A percentile compares a stretch with the other conserved stretches of the same genome.
These are phyloP conservation scores for Candida easanensis DNA, from an alignment of 805 yeast genomes.

Conservation along the genomic window DNA sequence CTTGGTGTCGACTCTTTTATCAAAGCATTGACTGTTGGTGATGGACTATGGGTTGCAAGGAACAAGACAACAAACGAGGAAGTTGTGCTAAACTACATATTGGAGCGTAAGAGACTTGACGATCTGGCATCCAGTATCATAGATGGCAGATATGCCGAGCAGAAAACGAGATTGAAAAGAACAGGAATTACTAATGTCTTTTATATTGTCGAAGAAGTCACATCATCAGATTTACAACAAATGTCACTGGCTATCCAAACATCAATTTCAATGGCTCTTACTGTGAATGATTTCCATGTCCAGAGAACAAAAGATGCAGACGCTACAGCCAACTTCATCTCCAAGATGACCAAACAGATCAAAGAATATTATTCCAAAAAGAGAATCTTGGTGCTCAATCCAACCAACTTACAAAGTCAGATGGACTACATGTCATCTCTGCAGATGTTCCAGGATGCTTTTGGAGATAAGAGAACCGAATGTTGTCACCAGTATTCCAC, in stretches of 20 bases:
- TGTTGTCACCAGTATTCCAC: constrained; percentile 47
- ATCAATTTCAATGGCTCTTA: constrained; percentile 66
- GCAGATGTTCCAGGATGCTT: constrained; percentile 41
- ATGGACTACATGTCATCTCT: constrained; percentile 45
- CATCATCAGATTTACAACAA: constrained; percentile 38
- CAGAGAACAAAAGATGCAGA: constrained; percentile 69
- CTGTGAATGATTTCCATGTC: constrained; percentile 63
- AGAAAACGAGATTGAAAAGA: constrained; percentile 69
- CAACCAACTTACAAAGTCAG: constrained; percentile 47
- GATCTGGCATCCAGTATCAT: constrained; percentile 79
- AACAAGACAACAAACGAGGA: constrained; percentile 54
- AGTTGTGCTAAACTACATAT: constrained; percentile 74
- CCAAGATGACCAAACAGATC: constrained; percentile 46
- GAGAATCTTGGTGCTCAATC: constrained; percentile 48
- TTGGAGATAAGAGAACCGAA: constrained; percentile 34
- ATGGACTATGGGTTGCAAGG: constrained; percentile 84
- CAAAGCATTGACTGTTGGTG: constrained; percentile 74
- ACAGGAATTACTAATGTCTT: constrained; percentile 66
- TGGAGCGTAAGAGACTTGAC: constrained; percentile 87
- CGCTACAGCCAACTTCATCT: constrained; percentile 65
- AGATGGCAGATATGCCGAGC: constrained; percentile 90
- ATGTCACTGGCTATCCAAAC: constrained; percentile 72
- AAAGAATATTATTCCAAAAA: constrained; percentile 35
- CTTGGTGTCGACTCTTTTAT: constrained; percentile 51
- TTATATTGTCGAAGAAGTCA: constrained; percentile 78